phyloP scores from a whole-genome alignment of 441 rosid genomes.

The Adansonia grandidieri region DNA sequence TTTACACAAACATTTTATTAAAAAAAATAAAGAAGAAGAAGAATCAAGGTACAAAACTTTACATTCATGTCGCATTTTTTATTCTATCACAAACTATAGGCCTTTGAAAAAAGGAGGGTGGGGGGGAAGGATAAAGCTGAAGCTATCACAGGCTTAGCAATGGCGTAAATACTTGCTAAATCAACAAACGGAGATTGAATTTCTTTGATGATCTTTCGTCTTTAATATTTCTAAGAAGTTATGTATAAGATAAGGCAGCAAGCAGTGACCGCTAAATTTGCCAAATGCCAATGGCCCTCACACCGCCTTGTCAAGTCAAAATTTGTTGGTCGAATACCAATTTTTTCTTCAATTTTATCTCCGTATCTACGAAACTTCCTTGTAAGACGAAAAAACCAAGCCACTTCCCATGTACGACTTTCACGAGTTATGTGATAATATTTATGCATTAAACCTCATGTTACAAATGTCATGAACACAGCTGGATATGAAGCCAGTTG shows the following conservation, averaged over 20 bases:
- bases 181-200: neutral
- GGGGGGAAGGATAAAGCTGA: no score
- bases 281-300: constrained; percentile 35
- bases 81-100: no score
- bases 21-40: no score
- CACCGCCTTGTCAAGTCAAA: constrained; percentile 30
- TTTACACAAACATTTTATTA: no score
- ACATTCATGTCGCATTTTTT: no score
- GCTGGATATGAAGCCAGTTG: constrained; percentile 34
- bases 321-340: neutral
- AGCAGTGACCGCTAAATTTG: constrained; percentile 39
- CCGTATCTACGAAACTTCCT: constrained; percentile 42
- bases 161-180: no score
- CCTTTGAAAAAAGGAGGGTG: no score
- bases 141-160: no score
- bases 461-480: constrained; percentile 35
- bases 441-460: constrained; percentile 53
- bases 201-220: constrained; percentile 35
- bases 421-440: constrained; percentile 38
- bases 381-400: constrained; percentile 56
- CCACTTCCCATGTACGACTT: constrained; percentile 59
- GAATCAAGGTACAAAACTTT: no score
- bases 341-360: constrained; percentile 44
- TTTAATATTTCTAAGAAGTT: constrained; percentile 36
- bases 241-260: constrained; percentile 45